These are phyloP conservation scores for Heliocybe sulcata DNA, from an alignment of 1,284 basidiomycete genomes.

Conservation along the genomic window DNA sequence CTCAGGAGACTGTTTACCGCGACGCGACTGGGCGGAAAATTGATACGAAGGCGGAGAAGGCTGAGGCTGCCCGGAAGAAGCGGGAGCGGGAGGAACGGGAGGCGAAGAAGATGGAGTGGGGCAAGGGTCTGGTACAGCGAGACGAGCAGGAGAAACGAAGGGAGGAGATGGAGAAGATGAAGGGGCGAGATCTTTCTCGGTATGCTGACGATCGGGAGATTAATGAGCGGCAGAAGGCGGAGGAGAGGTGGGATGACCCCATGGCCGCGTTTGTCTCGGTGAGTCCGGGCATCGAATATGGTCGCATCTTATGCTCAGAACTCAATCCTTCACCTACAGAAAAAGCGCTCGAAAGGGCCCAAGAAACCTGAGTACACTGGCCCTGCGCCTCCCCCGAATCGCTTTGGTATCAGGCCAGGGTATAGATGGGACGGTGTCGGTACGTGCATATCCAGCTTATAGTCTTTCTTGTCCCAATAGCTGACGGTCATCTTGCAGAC, in stretches of 20 bases:
- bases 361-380: slow-evolving; percentile 82
- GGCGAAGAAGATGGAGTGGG: slow-evolving; percentile 93
- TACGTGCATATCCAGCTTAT: slow-evolving; percentile 30
- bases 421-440: slow-evolving; percentile 97
- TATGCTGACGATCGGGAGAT: slow-evolving; percentile 79
- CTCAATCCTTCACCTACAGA: slow-evolving; percentile 30
- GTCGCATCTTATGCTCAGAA: not conserved
- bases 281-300: slow-evolving; percentile 20
- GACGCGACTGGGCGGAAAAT: slow-evolving; percentile 86
- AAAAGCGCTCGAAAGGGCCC: slow-evolving; percentile 69
- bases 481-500: slow-evolving; percentile 38
- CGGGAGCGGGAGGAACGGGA: slow-evolving; percentile 79
- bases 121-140: slow-evolving; percentile 86
- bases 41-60: slow-evolving; percentile 78
- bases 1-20: slow-evolving; percentile 91
- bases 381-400: slow-evolving; percentile 86
- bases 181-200: slow-evolving; percentile 63
- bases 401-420: slow-evolving; percentile 91
- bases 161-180: slow-evolving; percentile 62
- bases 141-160: slow-evolving; percentile 65
- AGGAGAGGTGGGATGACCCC: slow-evolving; percentile 91
- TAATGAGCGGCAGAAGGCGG: slow-evolving; percentile 76
- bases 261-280: slow-evolving; percentile 90
- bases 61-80: slow-evolving; percentile 74
- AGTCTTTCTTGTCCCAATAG: not conserved